Base-by-base conservation (phyloP, 1,284 basidiomycete genomes). In the Ustilago sp. region DNA sequence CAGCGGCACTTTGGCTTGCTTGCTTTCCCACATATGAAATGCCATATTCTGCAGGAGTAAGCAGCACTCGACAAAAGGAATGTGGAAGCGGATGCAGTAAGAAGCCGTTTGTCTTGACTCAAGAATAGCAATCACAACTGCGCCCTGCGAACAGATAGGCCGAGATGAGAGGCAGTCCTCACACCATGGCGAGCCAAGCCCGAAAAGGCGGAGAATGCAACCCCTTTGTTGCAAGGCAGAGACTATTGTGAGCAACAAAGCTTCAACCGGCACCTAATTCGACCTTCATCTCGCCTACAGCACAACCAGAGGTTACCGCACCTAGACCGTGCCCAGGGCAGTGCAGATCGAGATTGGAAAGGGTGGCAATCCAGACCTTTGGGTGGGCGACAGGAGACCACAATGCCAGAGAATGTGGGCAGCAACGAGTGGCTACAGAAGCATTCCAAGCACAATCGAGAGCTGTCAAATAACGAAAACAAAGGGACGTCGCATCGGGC, bases 391-490 rank as follows among this genome's bases (percentile, higher is more conserved):
- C 28, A 50, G 23, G 0, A 3, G 23, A 28, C 23, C 23, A 28
- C 23, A 28, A 28, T 28, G 23, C 23, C 45, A 48, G 19, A 48
- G 45, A 8, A 48, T 19, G n/a, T 39, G 7, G 23, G 47, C 4
- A 28, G n/a, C 23, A 19, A 48, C 23, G 38, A 0, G 4, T 11
- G 38, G 38, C 38, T 39, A 39, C 15, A 3, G 2, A 11, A 19
- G n/a, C 19, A 48, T 48, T 48, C 45, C 19, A 41, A 17, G 51
- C 31, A 35, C 52, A 51, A 31, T 43, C 8, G 57, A 19, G 32
- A 48, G 57, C 57, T 50, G 65, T 67, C 65, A 61, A 67, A 38
- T 48, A 67, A 60, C 19, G 65, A 66, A 54, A 39, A 66, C 64
- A 60, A 67, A 61, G 65, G 54, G 41, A 31, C 2, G 8, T 34